Evolutionary conservation across 805 yeast species (phyloP).

Genomic region (Saturnispora zaruensis): DNA sequence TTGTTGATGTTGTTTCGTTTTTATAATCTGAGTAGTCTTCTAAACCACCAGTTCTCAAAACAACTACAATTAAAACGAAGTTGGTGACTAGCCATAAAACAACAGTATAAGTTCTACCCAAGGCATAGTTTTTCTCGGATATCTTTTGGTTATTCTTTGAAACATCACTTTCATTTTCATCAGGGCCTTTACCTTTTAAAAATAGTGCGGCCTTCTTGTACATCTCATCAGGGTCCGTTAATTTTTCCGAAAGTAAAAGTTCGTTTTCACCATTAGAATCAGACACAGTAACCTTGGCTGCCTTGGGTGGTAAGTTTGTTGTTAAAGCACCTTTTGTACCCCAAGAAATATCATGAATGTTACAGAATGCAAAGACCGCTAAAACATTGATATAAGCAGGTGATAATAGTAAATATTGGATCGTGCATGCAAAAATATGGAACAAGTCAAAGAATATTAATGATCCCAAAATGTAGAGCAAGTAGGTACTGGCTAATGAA

Average conservation of each 20-base stretch:
- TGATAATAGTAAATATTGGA: conserved; percentile 71
- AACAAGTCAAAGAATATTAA: conserved; percentile 78
- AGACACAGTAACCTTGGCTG: conserved; percentile 26
- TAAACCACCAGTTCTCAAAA: conserved; percentile 75
- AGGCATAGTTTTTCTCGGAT: conserved; percentile 67
- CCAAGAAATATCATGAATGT: conserved; percentile 93
- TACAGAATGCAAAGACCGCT: conserved; percentile 89
- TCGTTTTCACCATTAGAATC: conserved; percentile 15
- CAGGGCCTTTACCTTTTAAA: conserved; percentile 32
- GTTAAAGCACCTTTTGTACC: conserved; percentile 84
- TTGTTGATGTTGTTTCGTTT: conserved; percentile 12
- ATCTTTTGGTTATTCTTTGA: conserved; percentile 15
- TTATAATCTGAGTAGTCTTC: conserved; percentile 29
- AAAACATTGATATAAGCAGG: conserved; percentile 87
- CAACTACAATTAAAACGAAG: conserved; percentile 68
- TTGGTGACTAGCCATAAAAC: conserved; percentile 81
- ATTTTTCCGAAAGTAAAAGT: conserved; percentile 23
- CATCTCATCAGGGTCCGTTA: conserved; percentile 26
- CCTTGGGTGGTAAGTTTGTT: conserved; percentile 54
- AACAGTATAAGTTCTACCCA: conserved; percentile 81
- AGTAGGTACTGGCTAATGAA: conserved; percentile 75
- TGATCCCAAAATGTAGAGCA: conserved; percentile 68
- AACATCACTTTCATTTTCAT: conserved; percentile 36
- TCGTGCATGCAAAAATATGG: conserved; percentile 79
- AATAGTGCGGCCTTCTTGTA: conserved; percentile 21